Base-by-base conservation (phyloP, 2,329 filamentous ascomycete species). In the Paraphaeosphaeria minitans region DNA sequence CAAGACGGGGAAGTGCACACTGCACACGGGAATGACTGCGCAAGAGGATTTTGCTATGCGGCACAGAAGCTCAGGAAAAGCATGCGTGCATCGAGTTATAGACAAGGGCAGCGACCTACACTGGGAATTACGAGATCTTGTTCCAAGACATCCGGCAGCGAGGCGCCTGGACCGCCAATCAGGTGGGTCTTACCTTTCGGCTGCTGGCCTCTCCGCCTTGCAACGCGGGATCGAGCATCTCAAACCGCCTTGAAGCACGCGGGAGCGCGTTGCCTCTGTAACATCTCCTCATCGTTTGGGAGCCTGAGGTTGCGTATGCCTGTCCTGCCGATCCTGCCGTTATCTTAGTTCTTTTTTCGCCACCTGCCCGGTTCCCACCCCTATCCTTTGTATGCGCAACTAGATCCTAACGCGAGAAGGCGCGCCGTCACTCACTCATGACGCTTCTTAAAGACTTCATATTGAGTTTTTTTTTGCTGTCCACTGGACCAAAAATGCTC, bases 91-190 rank as follows among this genome's bases (percentile, higher is more conserved):
- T 41, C 19, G 14, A 27, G 33, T 19, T 41, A 27, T 41, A 27
- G 48, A 13, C 35, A 33, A 29, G 5, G 33, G 49, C 35, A 29
- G 41, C 21, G 33, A 39, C 14, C 21, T 33, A 14, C 37, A 16
- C 35, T 4, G 12, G 33, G 19, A n/a, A 24, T 29, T 31, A 27
- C 29, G 47, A 24, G 47, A 39, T 39, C n/a, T 19, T 50, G 47
- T 22, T 35, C 47, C 47, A 49, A 49, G 16, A 35, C 47, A 5
- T 21, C 16, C 13, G 29, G 29, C 47, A 22, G 31, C 19, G 35
- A 53, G 42, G 50, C 50, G 50, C 50, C 50, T 53, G 22, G 50
- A 51, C n/a, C n/a, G n/a, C 37, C 50, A 53, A 53, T 43, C 22
- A 53, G 37, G 31, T 43, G 29, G 39, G 50, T 16, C 24, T 12